These are phyloP conservation scores for Scleroderma citrinum DNA, from an alignment of 768 basidiomycete species.

Conservation along the genomic window DNA sequence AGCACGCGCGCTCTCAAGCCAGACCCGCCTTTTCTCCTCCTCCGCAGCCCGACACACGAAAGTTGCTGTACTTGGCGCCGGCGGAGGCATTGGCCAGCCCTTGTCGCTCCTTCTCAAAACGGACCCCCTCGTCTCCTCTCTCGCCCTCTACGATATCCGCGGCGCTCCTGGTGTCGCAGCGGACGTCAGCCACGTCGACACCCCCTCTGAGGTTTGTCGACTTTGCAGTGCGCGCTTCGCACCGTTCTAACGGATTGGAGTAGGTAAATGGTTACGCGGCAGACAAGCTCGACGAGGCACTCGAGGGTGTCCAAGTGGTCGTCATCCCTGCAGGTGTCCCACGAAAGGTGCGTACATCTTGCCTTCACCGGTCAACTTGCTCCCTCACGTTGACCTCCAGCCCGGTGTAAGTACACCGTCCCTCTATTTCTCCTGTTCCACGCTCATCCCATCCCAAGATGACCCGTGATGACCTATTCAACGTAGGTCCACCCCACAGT, in stretches of 20 bases:
- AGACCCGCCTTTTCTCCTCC: constrained; percentile 70
- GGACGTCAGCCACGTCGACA: constrained; percentile 93
- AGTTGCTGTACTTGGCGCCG: constrained; percentile 96
- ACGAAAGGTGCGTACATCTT: constrained; percentile 64
- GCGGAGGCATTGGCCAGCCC: constrained; percentile 98
- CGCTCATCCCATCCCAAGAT: constrained; percentile 50
- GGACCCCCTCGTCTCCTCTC: constrained; percentile 76
- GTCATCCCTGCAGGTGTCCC: constrained; percentile 99
- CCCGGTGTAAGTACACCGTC: constrained; percentile 63
- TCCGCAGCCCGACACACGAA: constrained; percentile 68
- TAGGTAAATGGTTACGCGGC: constrained; percentile 78
- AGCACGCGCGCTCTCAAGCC: constrained; percentile 48
- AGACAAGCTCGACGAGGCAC: constrained; percentile 83
- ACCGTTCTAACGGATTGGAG: constrained; percentile 1
- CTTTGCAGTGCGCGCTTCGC: constrained; percentile 1
- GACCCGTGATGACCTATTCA: constrained; percentile 96
- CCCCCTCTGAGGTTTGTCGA: constrained; percentile 72
- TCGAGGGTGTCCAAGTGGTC: constrained; percentile 86
- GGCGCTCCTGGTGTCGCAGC: constrained; percentile 96
- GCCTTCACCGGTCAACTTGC: neutral
- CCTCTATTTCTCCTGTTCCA: constrained; percentile 1
- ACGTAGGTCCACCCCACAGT: constrained; percentile 41
- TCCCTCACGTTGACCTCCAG: constrained; percentile 37
- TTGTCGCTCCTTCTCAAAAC: constrained; percentile 88
- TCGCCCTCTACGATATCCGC: constrained; percentile 91